These are phyloP conservation scores for Cyberlindnera mycetangii DNA, from an alignment of 805 yeast species.

Conservation along the genomic window DNA sequence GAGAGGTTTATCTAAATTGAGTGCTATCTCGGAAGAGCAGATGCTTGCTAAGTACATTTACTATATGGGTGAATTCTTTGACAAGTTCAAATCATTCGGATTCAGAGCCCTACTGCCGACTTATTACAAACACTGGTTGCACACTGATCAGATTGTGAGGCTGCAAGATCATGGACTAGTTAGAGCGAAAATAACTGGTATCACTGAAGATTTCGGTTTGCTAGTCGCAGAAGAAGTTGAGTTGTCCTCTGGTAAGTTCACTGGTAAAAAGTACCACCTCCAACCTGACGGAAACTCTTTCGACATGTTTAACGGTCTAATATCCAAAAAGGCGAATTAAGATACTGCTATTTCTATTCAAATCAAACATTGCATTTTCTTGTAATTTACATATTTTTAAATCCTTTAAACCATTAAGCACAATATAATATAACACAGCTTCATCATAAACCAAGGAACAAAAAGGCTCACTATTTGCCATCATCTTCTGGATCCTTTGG, in stretches of 20 bases:
- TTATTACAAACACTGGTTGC: constrained; percentile 88
- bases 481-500: constrained; percentile 14
- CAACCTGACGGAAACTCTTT: constrained; percentile 98
- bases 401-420: constrained; percentile 7
- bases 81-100: constrained; percentile 60
- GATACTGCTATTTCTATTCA: not conserved
- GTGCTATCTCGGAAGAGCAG: constrained; percentile 37
- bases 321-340: constrained; percentile 49
- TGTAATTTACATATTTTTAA: constrained; percentile 9
- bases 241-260: constrained; percentile 35
- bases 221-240: constrained; percentile 70
- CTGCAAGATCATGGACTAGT: constrained; percentile 51
- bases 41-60: constrained; percentile 68
- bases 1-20: constrained; percentile 34
- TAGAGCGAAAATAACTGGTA: constrained; percentile 71
- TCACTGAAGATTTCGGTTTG: constrained; percentile 81
- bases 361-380: constrained; percentile 3
- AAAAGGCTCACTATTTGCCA: constrained; percentile 8
- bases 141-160: constrained; percentile 67
- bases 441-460: not conserved
- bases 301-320: constrained; percentile 88
- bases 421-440: constrained; percentile 10
- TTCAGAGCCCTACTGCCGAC: constrained; percentile 61
- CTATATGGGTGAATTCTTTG: constrained; percentile 60
- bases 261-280: constrained; percentile 60